These are phyloP conservation scores for Galeopsis tetrahit DNA, from an alignment of 257 asterid genomes.

Conservation along the genomic window DNA sequence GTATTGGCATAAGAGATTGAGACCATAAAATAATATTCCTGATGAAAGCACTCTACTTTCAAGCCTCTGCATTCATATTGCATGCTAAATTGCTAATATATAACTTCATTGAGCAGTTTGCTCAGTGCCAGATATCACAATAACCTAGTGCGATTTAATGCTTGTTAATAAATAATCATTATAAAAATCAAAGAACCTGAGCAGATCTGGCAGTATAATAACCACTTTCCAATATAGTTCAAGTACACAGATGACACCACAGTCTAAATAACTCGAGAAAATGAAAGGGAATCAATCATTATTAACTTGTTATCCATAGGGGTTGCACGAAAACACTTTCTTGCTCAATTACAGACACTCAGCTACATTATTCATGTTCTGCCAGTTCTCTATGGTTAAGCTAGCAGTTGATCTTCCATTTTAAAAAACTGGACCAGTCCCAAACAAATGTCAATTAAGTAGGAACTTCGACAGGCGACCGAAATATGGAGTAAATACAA, in stretches of 20 bases:
- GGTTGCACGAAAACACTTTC: background rate
- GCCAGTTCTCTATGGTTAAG: conserved; percentile 4
- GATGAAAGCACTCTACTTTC: conserved; percentile 18
- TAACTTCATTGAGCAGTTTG: background rate
- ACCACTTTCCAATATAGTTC: conserved; percentile 5
- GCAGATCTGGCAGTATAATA: background rate
- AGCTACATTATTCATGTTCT: background rate
- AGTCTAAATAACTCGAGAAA: conserved; percentile 11
- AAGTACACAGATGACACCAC: background rate
- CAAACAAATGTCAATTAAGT: background rate
- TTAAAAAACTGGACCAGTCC: background rate
- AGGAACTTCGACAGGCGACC: background rate
- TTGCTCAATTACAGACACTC: background rate
- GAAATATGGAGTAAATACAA: background rate
- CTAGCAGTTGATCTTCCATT: conserved; percentile 19
- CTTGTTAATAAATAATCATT: background rate
- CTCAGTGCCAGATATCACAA: background rate
- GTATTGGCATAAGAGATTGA: background rate
- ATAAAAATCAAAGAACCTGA: background rate
- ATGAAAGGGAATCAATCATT: background rate
- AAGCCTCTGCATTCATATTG: background rate
- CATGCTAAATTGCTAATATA: background rate
- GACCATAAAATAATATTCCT: background rate
- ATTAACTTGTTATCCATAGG: background rate
- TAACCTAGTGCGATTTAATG: background rate